Conservation (phyloP, 164 flowering plant genomes). For the Tetrastigma voinierianum region DNA sequence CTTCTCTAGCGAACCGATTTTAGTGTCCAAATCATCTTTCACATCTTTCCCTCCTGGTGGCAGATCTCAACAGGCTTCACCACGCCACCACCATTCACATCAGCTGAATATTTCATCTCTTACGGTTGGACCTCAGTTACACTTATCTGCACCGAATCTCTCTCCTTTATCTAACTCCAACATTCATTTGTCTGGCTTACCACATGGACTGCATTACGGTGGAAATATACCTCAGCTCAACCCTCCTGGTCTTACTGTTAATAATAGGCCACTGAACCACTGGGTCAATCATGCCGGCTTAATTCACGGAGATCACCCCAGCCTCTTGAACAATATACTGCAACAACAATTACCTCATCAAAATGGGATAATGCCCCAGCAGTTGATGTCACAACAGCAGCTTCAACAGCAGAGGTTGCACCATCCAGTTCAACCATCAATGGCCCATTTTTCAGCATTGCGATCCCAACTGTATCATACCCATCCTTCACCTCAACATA, state of each 20-base stretch:
- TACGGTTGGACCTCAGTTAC: conserved; percentile 46
- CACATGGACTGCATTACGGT: conserved; percentile 54
- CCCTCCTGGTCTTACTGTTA: conserved; percentile 46
- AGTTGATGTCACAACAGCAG: conserved; percentile 46
- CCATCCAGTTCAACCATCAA: conserved; percentile 52
- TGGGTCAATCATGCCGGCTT: conserved; percentile 61
- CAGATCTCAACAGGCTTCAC: conserved; percentile 54
- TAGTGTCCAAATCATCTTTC: conserved; percentile 58
- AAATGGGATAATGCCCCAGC: conserved; percentile 61
- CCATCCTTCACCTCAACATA: conserved; percentile 40
- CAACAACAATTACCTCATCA: conserved; percentile 58
- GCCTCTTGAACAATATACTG: conserved; percentile 43
- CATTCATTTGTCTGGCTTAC: conserved; percentile 53
- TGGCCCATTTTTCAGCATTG: conserved; percentile 59
- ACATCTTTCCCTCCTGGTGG: conserved; percentile 78
- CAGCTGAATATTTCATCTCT: conserved; percentile 37
- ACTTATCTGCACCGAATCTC: conserved; percentile 48
- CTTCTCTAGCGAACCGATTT: conserved; percentile 64
- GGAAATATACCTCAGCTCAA: conserved; percentile 45
- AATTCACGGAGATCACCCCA: conserved; percentile 53
- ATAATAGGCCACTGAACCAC: conserved; percentile 43
- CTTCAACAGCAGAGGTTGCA: conserved; percentile 61
- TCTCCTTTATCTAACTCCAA: conserved; percentile 57
- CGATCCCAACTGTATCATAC: conserved; percentile 59
- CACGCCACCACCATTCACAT: conserved; percentile 38